Evolutionary conservation across 2,329 filamentous ascomycete species (phyloP).

Genomic region (Pseudopyricularia javanii): DNA sequence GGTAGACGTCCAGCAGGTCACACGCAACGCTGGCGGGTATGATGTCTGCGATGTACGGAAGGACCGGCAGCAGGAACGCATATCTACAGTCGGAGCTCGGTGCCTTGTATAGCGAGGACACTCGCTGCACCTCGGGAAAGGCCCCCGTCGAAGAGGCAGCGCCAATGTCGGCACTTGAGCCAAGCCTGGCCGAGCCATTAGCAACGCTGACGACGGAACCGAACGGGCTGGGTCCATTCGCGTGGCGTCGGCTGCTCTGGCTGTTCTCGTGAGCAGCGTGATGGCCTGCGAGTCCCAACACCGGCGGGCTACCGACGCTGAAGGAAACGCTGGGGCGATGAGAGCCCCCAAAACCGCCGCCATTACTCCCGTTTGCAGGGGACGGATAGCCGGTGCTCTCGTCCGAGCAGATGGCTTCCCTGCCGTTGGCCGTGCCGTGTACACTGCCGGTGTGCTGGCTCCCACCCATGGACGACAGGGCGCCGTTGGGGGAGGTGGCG

Average conservation of each 20-base stretch:
- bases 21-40: constrained; percentile 28
- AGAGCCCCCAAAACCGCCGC: not conserved
- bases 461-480: not conserved
- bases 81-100: constrained; percentile 22
- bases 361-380: constrained; percentile 9
- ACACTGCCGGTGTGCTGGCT: constrained; percentile 2
- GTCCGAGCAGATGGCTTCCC: constrained; percentile 12
- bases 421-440: not conserved
- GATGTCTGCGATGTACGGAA: constrained; percentile 24
- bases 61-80: constrained; percentile 24
- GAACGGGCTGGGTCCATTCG: not conserved
- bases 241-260: not conserved
- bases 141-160: not conserved
- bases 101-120: constrained; percentile 12
- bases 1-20: constrained; percentile 33
- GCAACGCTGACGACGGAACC: constrained; percentile 8
- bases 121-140: constrained; percentile 6
- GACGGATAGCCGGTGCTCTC: constrained; percentile 17
- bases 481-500: constrained; percentile 2
- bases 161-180: not conserved
- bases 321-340: constrained; percentile 2
- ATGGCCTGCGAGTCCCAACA: not conserved
- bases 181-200: not conserved
- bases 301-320: constrained; percentile 1
- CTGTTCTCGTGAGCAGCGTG: not conserved